A percentile compares a stretch with the other conserved stretches of the same genome.
Evolutionary conservation across 805 yeast species (phyloP).

Genomic region (Wickerhamiella occidentalis): DNA sequence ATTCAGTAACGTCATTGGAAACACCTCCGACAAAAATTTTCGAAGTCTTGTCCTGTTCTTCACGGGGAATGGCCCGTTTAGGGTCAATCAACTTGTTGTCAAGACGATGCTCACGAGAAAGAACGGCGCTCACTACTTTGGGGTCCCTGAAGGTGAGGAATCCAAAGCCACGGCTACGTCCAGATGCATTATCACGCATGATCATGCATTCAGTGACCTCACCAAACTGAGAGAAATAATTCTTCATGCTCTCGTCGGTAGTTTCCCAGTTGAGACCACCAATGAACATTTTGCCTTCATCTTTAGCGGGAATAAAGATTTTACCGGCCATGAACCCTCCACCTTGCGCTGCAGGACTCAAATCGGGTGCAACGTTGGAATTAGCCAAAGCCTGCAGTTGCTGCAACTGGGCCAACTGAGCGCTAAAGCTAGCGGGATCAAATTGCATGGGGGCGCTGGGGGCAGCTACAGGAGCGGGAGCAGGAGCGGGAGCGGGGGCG

Average conservation of each 20-base stretch:
- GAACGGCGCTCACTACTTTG: constrained; percentile 73
- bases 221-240: constrained; percentile 79
- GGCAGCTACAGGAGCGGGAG: constrained; percentile 18
- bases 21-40: constrained; percentile 97
- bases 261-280: constrained; percentile 99
- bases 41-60: constrained; percentile 93
- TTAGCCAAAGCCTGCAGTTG: constrained; percentile 15
- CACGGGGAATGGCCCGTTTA: constrained; percentile 92
- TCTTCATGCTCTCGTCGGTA: constrained; percentile 70
- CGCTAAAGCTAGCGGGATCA: constrained; percentile 21
- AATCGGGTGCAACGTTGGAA: constrained; percentile 13
- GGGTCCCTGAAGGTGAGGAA: constrained; percentile 77
- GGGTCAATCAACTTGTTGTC: constrained; percentile 97
- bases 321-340: constrained; percentile 27
- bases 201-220: constrained; percentile 78
- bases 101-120: constrained; percentile 71
- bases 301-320: constrained; percentile 45
- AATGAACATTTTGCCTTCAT: constrained; percentile 82
- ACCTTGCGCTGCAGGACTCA: constrained; percentile 19
- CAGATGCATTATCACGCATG: constrained; percentile 80
- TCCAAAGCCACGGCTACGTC: constrained; percentile 91
- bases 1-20: constrained; percentile 84
- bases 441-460: constrained; percentile 17
- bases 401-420: constrained; percentile 23
- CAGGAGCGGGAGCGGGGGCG: constrained; percentile 14